phyloP scores from a whole-genome alignment of 371 early-diverging fungal genomes.

The Mortierella sp. region DNA sequence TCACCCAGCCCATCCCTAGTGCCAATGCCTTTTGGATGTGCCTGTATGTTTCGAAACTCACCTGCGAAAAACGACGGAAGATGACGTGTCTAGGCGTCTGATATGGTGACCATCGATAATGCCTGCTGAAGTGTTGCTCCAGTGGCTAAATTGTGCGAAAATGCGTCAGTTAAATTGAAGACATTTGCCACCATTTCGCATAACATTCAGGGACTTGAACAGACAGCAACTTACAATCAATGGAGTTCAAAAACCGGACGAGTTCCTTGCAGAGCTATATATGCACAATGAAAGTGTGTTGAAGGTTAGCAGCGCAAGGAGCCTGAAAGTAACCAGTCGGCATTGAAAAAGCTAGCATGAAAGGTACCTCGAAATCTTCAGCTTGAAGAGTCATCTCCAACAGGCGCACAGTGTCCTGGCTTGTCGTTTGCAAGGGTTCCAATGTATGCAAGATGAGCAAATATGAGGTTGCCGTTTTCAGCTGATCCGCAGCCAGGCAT shows the following conservation, averaged over 20 bases:
- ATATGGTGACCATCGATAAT: constrained; percentile 46
- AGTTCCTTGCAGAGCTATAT: constrained; percentile 80
- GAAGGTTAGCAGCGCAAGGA: background rate
- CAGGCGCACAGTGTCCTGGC: constrained; percentile 76
- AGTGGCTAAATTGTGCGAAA: constrained; percentile 23
- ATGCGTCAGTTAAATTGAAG: background rate
- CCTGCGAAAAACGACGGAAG: background rate
- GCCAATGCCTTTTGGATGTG: background rate
- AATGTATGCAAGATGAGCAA: constrained; percentile 89
- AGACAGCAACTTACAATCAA: constrained; percentile 71
- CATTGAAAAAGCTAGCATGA: background rate
- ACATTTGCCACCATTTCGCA: background rate
- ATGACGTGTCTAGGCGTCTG: constrained; percentile 12
- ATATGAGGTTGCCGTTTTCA: constrained; percentile 88
- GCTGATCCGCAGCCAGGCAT: constrained; percentile 76
- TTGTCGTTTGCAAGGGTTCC: constrained; percentile 68
- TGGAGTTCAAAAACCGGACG: constrained; percentile 84
- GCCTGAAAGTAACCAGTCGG: background rate
- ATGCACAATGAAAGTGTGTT: background rate
- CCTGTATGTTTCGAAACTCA: background rate
- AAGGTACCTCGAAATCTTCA: constrained; percentile 79
- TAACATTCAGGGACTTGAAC: background rate
- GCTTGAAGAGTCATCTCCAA: constrained; percentile 81
- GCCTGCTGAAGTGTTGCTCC: constrained; percentile 56
- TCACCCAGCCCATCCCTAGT: background rate